phyloP scores from a whole-genome alignment of 768 basidiomycete genomes.

The Hygrocybe punicea region DNA sequence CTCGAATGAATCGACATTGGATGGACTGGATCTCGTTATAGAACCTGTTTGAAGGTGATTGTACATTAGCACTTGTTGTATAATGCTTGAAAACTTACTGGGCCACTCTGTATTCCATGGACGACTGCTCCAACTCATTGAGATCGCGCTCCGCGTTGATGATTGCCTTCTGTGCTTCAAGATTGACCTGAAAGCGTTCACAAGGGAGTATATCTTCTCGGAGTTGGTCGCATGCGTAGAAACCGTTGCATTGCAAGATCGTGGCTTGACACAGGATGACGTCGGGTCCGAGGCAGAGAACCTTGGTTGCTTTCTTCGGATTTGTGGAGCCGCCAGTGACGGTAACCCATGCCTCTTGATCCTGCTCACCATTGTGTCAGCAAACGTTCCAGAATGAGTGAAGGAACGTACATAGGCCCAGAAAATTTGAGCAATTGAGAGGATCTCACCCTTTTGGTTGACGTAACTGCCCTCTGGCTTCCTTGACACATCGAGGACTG shows the following conservation, averaged over 20 bases:
- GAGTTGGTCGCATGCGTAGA: conserved; percentile 7
- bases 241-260: conserved; percentile 7
- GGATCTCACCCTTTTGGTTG: too few species aligned
- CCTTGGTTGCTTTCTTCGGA: neutral
- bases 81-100: conserved; percentile 2
- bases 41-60: neutral
- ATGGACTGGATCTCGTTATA: conserved; percentile 4
- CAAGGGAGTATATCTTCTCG: too few species aligned
- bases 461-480: too few species aligned
- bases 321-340: conserved; percentile 4
- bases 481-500: too few species aligned
- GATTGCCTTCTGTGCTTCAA: neutral
- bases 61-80: neutral
- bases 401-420: too few species aligned
- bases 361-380: neutral
- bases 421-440: too few species aligned
- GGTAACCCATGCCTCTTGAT: conserved; percentile 12
- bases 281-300: conserved; percentile 4
- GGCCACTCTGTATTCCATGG: neutral
- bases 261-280: conserved; percentile 7
- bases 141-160: conserved; percentile 3
- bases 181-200: neutral
- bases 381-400: too few species aligned
- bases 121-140: conserved; percentile 2
- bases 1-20: neutral